Evolutionary conservation across 805 yeast species (phyloP).

Genomic region (Pichia cephalocereana): DNA sequence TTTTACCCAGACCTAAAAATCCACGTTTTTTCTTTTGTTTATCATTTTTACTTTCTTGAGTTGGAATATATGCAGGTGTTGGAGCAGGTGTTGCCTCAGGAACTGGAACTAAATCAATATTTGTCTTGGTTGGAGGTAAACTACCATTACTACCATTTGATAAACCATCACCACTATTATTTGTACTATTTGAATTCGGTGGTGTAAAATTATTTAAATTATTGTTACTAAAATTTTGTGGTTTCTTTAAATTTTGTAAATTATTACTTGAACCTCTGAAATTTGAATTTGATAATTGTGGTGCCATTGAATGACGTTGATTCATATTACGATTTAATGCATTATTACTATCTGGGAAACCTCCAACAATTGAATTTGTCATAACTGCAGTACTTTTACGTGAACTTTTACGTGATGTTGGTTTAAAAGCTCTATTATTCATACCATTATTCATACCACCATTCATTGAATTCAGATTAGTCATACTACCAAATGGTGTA

Average conservation of each 20-base stretch:
- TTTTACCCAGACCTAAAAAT: slow-evolving; percentile 59
- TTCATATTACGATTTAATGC: slow-evolving; percentile 3
- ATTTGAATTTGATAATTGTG: slow-evolving; percentile 7
- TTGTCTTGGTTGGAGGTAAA: slow-evolving; percentile 1
- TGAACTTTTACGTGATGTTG: slow-evolving; percentile 33
- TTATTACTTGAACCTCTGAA: neutral
- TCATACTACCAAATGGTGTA: slow-evolving; percentile 8
- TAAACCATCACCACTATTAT: slow-evolving; percentile 1
- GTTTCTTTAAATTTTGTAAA: neutral
- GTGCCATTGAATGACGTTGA: slow-evolving; percentile 25
- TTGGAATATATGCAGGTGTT: slow-evolving; percentile 44
- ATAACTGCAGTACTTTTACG: slow-evolving; percentile 32
- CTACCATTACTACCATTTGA: slow-evolving; percentile 6
- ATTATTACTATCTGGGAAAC: neutral
- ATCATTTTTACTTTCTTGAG: slow-evolving; percentile 27
- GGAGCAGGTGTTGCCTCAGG: slow-evolving; percentile 27
- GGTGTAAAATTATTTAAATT: neutral
- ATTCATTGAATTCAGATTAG: neutral
- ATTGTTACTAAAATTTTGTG: neutral
- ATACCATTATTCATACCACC: neutral
- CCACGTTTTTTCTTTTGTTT: slow-evolving; percentile 31
- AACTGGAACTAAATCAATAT: slow-evolving; percentile 14
- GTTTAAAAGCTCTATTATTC: slow-evolving; percentile 24
- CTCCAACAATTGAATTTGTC: slow-evolving; percentile 15
- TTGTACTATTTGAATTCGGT: slow-evolving; percentile 4